phyloP scores from a whole-genome alignment of 768 basidiomycete genomes.

The Phylloporus sp. region DNA sequence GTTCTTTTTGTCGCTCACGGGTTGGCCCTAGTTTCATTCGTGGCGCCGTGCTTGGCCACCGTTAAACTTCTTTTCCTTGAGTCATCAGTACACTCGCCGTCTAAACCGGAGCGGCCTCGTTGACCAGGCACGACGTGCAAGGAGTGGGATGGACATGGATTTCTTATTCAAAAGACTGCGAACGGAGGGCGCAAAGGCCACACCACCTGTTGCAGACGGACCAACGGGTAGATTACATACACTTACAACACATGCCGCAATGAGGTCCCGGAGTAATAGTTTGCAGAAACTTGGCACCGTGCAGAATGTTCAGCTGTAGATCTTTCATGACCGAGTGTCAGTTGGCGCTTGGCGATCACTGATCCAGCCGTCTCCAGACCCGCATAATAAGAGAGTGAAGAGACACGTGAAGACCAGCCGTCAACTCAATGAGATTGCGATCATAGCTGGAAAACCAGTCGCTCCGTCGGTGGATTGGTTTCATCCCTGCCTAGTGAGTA shows the following conservation, averaged over 20 bases:
- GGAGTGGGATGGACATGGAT: slow-evolving; percentile 8
- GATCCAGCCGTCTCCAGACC: slow-evolving; percentile 36
- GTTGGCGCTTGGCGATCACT: slow-evolving; percentile 28
- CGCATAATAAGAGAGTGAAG: slow-evolving; percentile 12
- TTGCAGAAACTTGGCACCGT: slow-evolving; percentile 17
- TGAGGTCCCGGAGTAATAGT: slow-evolving; percentile 13
- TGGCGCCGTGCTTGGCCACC: slow-evolving; percentile 12
- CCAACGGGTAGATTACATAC: slow-evolving; percentile 25
- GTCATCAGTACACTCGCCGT: slow-evolving; percentile 11
- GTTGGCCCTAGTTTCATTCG: slow-evolving; percentile 14
- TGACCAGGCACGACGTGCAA: slow-evolving; percentile 13
- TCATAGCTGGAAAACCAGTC: slow-evolving; percentile 32
- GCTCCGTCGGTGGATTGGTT: slow-evolving; percentile 33
- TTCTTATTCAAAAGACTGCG: slow-evolving; percentile 7
- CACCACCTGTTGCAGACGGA: slow-evolving; percentile 22
- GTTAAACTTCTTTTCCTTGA: slow-evolving; percentile 12
- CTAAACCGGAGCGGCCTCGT: slow-evolving; percentile 11
- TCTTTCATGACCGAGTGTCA: slow-evolving; percentile 37
- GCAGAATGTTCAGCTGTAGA: slow-evolving; percentile 24
- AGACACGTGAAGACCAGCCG: slow-evolving; percentile 20
- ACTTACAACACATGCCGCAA: slow-evolving; percentile 15
- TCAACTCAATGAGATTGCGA: slow-evolving; percentile 15
- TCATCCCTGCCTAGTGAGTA: slow-evolving; percentile 33
- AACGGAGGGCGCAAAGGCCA: slow-evolving; percentile 13
- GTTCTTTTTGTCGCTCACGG: slow-evolving; percentile 4